Percentiles rank a stretch among this genome's conserved stretches.
Evolutionary conservation across 306 rosid species (phyloP).

Genomic region (Fragaria nilgerrensis): DNA sequence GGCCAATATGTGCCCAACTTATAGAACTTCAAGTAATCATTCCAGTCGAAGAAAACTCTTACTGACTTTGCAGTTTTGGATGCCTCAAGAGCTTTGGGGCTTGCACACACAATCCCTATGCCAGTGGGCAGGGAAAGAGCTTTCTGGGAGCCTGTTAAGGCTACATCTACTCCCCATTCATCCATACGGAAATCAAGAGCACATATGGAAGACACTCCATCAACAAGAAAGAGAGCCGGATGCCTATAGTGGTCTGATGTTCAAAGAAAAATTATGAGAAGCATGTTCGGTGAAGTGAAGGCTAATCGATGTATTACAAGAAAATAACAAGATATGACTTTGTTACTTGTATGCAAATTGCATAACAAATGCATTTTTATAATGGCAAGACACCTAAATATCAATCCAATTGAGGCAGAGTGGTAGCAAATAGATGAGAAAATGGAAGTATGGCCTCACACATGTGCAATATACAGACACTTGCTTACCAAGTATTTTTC

Average conservation of each 20-base stretch:
- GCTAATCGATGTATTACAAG: not conserved
- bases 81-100: conserved; percentile 94
- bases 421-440: not conserved
- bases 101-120: conserved; percentile 80
- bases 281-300: not conserved
- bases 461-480: not conserved
- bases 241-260: conserved; percentile 74
- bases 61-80: conserved; percentile 75
- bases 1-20: conserved; percentile 94
- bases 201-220: conserved; percentile 96
- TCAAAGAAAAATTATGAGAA: conserved; percentile 26
- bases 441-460: not conserved
- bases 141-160: conserved; percentile 95
- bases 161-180: conserved; percentile 98
- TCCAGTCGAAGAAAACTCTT: conserved; percentile 96
- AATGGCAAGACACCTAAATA: not conserved
- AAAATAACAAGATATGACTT: not conserved
- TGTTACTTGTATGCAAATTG: not conserved
- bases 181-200: conserved; percentile 99
- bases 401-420: not conserved
- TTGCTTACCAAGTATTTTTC: conserved; percentile 77
- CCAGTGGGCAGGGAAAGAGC: conserved; percentile 99
- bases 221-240: conserved; percentile 95
- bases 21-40: conserved; percentile 90
- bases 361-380: not conserved